A percentile compares a stretch with the other conserved stretches of the same genome.
phyloP scores from a whole-genome alignment of 2,329 filamentous ascomycete species.

The Aspergillus costaricaensis region DNA sequence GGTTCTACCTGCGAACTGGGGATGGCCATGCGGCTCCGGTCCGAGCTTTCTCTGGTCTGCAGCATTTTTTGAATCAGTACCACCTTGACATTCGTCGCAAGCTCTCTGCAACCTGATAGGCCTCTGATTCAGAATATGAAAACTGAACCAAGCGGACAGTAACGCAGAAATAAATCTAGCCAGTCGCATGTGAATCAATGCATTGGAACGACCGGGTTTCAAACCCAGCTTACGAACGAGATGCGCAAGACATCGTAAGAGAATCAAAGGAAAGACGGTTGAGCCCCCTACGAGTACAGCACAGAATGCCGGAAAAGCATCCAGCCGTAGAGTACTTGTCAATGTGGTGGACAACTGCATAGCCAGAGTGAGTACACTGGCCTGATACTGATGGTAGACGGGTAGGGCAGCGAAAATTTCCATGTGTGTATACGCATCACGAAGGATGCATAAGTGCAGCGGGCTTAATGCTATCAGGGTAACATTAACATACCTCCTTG shows the following conservation, averaged over 20 bases:
- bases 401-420: background rate
- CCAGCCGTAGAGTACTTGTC: slow-evolving; percentile 42
- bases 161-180: slow-evolving; percentile 49
- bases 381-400: background rate
- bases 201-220: slow-evolving; percentile 20
- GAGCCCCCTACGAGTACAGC: slow-evolving; percentile 55
- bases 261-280: slow-evolving; percentile 45
- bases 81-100: slow-evolving; percentile 11
- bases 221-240: slow-evolving; percentile 23
- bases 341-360: slow-evolving; percentile 43
- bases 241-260: slow-evolving; percentile 29
- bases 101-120: slow-evolving; percentile 24
- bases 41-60: slow-evolving; percentile 7
- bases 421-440: background rate
- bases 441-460: slow-evolving; percentile 11
- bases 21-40: slow-evolving; percentile 22
- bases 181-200: slow-evolving; percentile 24
- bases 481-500: slow-evolving; percentile 36
- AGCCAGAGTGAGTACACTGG: slow-evolving; percentile 23
- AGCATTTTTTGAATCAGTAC: slow-evolving; percentile 9
- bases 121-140: slow-evolving; percentile 50
- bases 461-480: background rate
- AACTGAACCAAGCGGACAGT: slow-evolving; percentile 52
- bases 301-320: slow-evolving; percentile 57
- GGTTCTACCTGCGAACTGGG: slow-evolving; percentile 66